Evolutionary conservation across 1,284 basidiomycete genomes (phyloP).

Genomic region (Trichosporon asahii): DNA sequence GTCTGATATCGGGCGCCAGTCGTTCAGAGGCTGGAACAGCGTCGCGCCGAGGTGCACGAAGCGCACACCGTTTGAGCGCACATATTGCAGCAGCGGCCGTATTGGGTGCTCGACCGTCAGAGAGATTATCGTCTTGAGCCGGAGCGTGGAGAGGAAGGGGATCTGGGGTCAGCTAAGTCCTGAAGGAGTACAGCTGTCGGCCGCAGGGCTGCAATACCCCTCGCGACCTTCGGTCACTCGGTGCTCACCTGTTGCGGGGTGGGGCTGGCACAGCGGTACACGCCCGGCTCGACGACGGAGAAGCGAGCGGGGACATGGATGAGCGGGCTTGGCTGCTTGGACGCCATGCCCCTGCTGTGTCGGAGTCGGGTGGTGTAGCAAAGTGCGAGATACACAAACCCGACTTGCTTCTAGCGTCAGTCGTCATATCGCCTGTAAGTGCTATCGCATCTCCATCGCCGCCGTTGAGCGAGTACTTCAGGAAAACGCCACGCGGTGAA

Average conservation of each 20-base stretch:
- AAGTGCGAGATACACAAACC: neutral
- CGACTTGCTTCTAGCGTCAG: neutral
- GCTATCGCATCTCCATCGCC: neutral
- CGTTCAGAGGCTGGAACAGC: conserved; percentile 41
- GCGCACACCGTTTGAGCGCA: conserved; percentile 29
- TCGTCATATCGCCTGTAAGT: neutral
- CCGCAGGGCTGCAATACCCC: neutral
- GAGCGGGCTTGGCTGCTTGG: conserved; percentile 35
- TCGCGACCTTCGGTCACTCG: neutral
- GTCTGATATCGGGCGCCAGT: conserved; percentile 48
- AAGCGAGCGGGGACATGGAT: conserved; percentile 45
- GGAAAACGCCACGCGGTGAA: neutral
- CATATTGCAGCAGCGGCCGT: conserved; percentile 36
- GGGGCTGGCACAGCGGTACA: conserved; percentile 45
- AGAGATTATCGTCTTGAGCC: conserved; percentile 44
- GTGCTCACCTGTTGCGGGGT: conserved; percentile 39
- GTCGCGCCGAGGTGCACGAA: conserved; percentile 47
- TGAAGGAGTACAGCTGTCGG: too few relatives aligned
- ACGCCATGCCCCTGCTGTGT: conserved; percentile 18
- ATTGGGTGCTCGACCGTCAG: conserved; percentile 49
- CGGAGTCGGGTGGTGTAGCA: neutral
- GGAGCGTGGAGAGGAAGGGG: conserved; percentile 41
- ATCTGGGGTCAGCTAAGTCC: conserved; percentile 33
- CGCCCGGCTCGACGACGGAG: conserved; percentile 45
- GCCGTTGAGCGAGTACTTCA: neutral